Conservation (phyloP, 306 rosid genomes). For the Cicer chorassanicum region DNA sequence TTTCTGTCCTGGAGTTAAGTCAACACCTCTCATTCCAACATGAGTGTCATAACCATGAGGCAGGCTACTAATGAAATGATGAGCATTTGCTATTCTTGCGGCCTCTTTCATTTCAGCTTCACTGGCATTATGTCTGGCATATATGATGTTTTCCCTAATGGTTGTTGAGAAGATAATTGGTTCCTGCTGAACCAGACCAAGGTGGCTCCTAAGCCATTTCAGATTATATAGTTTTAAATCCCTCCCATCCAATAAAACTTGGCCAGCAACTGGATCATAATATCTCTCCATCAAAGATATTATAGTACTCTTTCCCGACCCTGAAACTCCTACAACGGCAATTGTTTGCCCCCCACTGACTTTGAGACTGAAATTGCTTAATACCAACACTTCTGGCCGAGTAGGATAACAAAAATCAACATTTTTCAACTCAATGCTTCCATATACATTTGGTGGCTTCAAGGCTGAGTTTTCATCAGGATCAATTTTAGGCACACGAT, state of each 20-base stretch:
- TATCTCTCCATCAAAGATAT: constrained; percentile 95
- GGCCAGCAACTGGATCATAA: constrained; percentile 98
- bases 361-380: constrained; percentile 94
- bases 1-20: constrained; percentile 97
- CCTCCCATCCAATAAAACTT: constrained; percentile 89
- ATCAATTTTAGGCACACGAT: constrained; percentile 91
- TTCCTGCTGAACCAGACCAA: constrained; percentile 98
- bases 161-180: constrained; percentile 98
- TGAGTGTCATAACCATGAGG: constrained; percentile 99
- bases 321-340: constrained; percentile 98
- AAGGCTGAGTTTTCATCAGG: constrained; percentile 88
- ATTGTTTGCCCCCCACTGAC: constrained; percentile 95
- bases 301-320: constrained; percentile 97
- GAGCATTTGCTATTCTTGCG: constrained; percentile 98
- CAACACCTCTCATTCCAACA: constrained; percentile 99
- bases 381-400: constrained; percentile 91
- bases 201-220: constrained; percentile 97
- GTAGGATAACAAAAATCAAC: constrained; percentile 96
- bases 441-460: constrained; percentile 96
- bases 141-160: constrained; percentile 92
- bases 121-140: constrained; percentile 98
- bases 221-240: constrained; percentile 87
- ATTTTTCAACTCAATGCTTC: constrained; percentile 92
- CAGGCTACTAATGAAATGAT: constrained; percentile 96
- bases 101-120: constrained; percentile 99